Evolutionary conservation across 2,329 filamentous ascomycete genomes (phyloP), one percentile per base, ranked within the genome.

Genomic region (Epichloe baconii): DNA sequence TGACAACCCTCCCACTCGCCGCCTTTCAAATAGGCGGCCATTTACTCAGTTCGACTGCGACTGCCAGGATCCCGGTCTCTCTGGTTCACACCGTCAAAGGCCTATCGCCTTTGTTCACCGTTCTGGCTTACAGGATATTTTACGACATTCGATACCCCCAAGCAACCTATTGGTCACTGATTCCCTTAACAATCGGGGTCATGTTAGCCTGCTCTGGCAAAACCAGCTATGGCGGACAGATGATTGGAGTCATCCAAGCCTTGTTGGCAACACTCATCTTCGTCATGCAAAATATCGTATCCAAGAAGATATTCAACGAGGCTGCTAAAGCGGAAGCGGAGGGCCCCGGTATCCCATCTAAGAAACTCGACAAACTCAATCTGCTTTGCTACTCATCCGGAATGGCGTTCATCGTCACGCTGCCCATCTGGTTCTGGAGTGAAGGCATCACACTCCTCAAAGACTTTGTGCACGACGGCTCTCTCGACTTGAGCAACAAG

Each of bases 51-150:
- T 95, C 91, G 5, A 93, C 89, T 57, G 91, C 93, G 31, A 98
- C 91, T 35, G 85, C 88, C 48, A 87, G 89, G 65, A 97, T 98
- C 50, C 91, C 93, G 0, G 93, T 98, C 1, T 97, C 93, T 6
- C 78, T 98, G 37, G 93, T 98, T 3, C 93, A 98, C 68, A 98
- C 93, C 1, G 97, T 98, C 70, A 98, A 98, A 71, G 93, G 93
- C 7, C 80, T 98, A 26, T 97, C 91, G 3, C 93, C 93, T 4
- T 75, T 98, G 7, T 94, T 98, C 66, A 98, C 93, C 0, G 93
- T 98, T 42, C 68, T 95, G 51, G 93, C 93, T 49, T 98, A 98
- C 65, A 83, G 93, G 50, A 69, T 95, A 57, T 76, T 96, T 63
- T 95, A 91, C 70, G 78, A 88, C 60, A 94, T 97, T 54, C 82